A percentile compares a stretch with the other conserved stretches of the same genome.
These are phyloP conservation scores for Candida ponderosae DNA, from an alignment of 805 yeast genomes.

Conservation along the genomic window DNA sequence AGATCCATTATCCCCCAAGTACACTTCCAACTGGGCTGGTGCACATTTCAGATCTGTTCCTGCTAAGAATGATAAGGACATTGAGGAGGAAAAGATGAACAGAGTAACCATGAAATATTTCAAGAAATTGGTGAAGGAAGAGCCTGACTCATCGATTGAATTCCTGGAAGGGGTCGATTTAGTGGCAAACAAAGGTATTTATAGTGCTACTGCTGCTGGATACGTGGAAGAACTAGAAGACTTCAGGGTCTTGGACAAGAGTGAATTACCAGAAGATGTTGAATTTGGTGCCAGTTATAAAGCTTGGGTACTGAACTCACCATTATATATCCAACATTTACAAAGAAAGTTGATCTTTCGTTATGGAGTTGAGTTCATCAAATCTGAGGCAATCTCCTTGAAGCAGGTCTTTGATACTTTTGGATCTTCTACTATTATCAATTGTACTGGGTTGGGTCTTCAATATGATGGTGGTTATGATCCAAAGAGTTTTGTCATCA, in stretches of 20 bases:
- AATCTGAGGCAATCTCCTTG: conserved; percentile 28
- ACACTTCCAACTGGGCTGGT: conserved; percentile 65
- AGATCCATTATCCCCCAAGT: conserved; percentile 26
- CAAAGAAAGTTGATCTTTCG: conserved; percentile 25
- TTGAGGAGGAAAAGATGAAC: conserved; percentile 34
- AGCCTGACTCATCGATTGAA: conserved; percentile 41
- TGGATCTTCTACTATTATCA: conserved; percentile 31
- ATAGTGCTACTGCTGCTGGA: too few species aligned
- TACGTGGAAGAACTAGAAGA: conserved; percentile 16
- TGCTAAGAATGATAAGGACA: conserved; percentile 28
- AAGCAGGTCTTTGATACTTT: conserved; percentile 30
- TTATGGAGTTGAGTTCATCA: conserved; percentile 26
- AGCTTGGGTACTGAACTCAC: conserved; percentile 59
- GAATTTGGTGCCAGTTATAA: conserved; percentile 43
- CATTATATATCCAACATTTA: conserved; percentile 43
- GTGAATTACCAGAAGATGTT: conserved; percentile 30
- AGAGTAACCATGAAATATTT: conserved; percentile 38
- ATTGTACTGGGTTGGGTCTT: conserved; percentile 60
- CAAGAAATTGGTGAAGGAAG: conserved; percentile 23
- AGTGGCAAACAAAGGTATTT: conserved; percentile 26
- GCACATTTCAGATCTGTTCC: conserved; percentile 67
- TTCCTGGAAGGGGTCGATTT: conserved; percentile 46
- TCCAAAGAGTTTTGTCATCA: conserved; percentile 33
- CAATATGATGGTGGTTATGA: conserved; percentile 50
- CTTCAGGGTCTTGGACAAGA: conserved; percentile 11